Percentiles rank a stretch among this genome's conserved stretches.
These are phyloP conservation scores for Fusarium keratoplasticum DNA, from an alignment of 2,329 filamentous ascomycete genomes.

Conservation along the genomic window DNA sequence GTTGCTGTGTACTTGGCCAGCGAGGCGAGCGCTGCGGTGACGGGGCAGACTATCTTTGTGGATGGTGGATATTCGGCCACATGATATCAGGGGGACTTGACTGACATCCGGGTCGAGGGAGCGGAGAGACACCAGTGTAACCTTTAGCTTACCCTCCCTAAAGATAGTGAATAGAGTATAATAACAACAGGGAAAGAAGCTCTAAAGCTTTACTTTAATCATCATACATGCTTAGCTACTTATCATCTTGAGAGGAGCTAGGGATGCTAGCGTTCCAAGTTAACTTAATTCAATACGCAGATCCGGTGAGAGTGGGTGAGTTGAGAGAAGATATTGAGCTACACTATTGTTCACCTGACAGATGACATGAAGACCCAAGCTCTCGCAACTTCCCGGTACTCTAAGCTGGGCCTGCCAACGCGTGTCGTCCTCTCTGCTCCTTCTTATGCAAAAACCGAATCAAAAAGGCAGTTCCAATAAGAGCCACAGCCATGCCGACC, in stretches of 20 bases:
- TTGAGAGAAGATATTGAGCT: not conserved
- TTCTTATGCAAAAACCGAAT: constrained; percentile 50
- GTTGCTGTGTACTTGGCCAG: constrained; percentile 47
- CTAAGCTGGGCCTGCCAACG: not conserved
- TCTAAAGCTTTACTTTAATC: not conserved
- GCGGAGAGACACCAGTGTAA: no score
- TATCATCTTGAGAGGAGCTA: not conserved
- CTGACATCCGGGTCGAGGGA: no score
- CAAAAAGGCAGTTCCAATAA: constrained; percentile 63
- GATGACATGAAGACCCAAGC: not conserved
- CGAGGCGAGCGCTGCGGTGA: constrained; percentile 47
- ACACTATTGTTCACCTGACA: not conserved
- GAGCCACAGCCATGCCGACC: constrained; percentile 57
- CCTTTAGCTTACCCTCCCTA: not conserved
- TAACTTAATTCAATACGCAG: not conserved
- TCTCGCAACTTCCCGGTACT: not conserved
- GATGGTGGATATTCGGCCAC: constrained; percentile 50
- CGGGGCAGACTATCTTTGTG: constrained; percentile 50
- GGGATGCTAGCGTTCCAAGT: no score
- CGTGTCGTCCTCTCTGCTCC: constrained; percentile 8
- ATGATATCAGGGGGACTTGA: not conserved
- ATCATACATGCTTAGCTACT: not conserved
- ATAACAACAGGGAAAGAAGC: not conserved
- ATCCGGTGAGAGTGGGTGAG: not conserved
- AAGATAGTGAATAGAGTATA: not conserved